phyloP scores from a whole-genome alignment of 2,329 filamentous ascomycete genomes.

The Penicillium sp. region DNA sequence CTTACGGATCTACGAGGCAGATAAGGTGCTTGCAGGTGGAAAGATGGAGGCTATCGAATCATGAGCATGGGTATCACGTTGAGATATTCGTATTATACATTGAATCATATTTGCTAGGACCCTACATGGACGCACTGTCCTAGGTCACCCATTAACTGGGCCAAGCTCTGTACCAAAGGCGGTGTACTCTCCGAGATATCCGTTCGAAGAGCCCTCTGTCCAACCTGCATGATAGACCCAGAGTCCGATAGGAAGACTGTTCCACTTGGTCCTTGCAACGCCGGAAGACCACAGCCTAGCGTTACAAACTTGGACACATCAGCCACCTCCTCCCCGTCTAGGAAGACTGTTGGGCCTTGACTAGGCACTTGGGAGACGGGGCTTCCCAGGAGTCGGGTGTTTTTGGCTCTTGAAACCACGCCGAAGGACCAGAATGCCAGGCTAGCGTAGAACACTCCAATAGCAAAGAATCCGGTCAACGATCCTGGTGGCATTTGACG shows the following conservation, averaged over 20 bases:
- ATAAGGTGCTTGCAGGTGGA: no score
- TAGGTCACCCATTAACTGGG: conserved; percentile 54
- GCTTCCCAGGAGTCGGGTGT: conserved; percentile 30
- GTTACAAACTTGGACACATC: conserved; percentile 59
- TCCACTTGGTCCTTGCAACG: conserved; percentile 44
- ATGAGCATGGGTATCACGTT: not conserved
- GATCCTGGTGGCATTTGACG: conserved; percentile 54
- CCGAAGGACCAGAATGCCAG: conserved; percentile 70
- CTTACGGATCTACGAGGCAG: no score
- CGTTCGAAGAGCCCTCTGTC: conserved; percentile 56
- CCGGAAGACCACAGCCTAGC: conserved; percentile 56
- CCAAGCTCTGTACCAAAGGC: conserved; percentile 67
- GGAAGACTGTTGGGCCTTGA: conserved; percentile 43
- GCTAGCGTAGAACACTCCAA: conserved; percentile 68
- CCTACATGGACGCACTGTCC: conserved; percentile 11
- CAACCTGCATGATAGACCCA: conserved; percentile 58
- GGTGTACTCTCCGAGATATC: conserved; percentile 57
- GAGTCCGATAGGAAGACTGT: conserved; percentile 53
- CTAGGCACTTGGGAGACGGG: conserved; percentile 3
- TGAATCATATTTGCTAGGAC: conserved; percentile 6
- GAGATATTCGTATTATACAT: not conserved
- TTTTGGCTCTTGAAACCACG: conserved; percentile 53
- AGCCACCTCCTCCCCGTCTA: conserved; percentile 58
- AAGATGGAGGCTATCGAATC: not conserved
- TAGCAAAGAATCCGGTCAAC: conserved; percentile 66